Conservation (phyloP, 2,329 filamentous ascomycete genomes). For the Venturia pyrina region DNA sequence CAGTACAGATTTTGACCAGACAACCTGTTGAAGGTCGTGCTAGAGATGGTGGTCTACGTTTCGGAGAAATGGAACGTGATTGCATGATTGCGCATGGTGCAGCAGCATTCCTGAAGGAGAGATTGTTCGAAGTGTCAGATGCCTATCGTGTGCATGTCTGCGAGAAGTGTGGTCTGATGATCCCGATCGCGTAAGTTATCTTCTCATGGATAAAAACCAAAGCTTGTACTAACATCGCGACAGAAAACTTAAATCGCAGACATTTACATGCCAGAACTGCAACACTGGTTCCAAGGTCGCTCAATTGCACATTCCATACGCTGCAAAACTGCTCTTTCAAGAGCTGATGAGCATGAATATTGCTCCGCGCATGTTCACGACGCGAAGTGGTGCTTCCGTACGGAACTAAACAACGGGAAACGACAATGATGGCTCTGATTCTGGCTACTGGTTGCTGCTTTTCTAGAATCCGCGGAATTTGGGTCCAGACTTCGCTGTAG, state of each 20-base stretch:
- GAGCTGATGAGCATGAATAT: slow-evolving; percentile 98
- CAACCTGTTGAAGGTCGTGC: slow-evolving; percentile 98
- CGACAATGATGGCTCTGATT: neutral
- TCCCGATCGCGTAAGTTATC: slow-evolving; percentile 86
- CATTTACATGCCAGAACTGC: slow-evolving; percentile 93
- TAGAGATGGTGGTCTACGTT: slow-evolving; percentile 91
- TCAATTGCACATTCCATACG: slow-evolving; percentile 95
- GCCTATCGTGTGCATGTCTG: slow-evolving; percentile 97
- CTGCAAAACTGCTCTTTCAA: slow-evolving; percentile 96
- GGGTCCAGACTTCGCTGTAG: no score
- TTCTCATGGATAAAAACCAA: slow-evolving; percentile 16
- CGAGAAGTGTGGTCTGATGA: slow-evolving; percentile 98
- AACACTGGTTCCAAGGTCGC: slow-evolving; percentile 99
- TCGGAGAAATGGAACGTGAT: slow-evolving; percentile 99
- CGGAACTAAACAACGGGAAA: neutral
- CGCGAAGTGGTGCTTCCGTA: slow-evolving; percentile 42
- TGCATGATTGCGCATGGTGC: slow-evolving; percentile 99
- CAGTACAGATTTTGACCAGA: slow-evolving; percentile 91
- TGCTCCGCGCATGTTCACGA: slow-evolving; percentile 92
- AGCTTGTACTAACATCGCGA: slow-evolving; percentile 14
- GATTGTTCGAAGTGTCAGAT: slow-evolving; percentile 93
- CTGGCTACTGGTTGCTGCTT: neutral
- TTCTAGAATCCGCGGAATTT: neutral
- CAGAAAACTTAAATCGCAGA: slow-evolving; percentile 87
- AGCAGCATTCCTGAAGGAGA: slow-evolving; percentile 92